Evolutionary conservation across 2,329 filamentous ascomycete genomes (phyloP), one percentile per base, ranked within the genome.

Genomic region (Hortaea werneckii): DNA sequence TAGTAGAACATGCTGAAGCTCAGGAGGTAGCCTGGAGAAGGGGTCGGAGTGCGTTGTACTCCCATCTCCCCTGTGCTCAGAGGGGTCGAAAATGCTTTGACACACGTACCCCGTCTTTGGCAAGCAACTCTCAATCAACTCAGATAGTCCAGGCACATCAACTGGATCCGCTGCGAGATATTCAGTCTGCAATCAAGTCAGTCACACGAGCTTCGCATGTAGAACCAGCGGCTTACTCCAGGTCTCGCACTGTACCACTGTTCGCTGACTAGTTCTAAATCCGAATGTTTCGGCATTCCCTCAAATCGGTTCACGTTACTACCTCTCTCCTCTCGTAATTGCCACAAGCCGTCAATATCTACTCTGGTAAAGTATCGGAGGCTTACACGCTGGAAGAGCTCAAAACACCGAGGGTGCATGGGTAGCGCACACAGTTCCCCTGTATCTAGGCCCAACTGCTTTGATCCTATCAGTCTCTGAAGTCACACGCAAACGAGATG

Each of bases 321-420:
- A 2, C 37, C 37, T 40, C 37, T 13, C 2, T 40, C 11, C 10
- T 40, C 37, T 4, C 11, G 10, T 4, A 40, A 20, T n/a, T 3
- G 9, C 11, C 10, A n/a, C 37, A 40, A 26, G 11, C 37, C 37
- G 3, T 10, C 37, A 5, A 40, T 40, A 13, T 40, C 37, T 3
- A 40, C 10, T 26, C 37, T 10, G 3, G 3, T 3, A 9, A 20
- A 10, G 3, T 20, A 4, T 13, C 20, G 11, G 4, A 5, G 29
- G 26, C 43, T 45, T 1, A 41, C 20, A 6, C n/a, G 39, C 43
- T 45, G 26, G 43, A 41, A 45, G 6, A 45, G 13, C 20, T 45
- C 35, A 29, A 45, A 45, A 12, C 43, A 45, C 20, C 12, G 10
- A 6, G 37, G 37, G 13, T 45, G 43, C 43, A 45, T 41, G 6